These are phyloP conservation scores for Rhizophora mangle DNA, from an alignment of 345 rosid species.

Conservation along the genomic window DNA sequence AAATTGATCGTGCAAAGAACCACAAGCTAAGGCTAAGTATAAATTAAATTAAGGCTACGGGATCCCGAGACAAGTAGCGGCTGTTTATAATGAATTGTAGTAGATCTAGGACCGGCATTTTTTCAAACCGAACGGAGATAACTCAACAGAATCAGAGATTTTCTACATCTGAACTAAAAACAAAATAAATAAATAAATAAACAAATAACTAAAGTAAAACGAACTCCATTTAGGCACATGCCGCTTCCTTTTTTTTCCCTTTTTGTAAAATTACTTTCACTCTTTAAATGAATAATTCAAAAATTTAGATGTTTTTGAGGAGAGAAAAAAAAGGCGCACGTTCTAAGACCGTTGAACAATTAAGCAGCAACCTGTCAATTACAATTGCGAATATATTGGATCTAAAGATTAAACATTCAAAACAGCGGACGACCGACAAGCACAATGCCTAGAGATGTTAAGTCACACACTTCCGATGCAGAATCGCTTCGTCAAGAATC, in stretches of 20 bases:
- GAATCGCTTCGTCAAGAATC: no score
- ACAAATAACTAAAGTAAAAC: no score
- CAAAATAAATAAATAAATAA: no score
- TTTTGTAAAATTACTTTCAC: no score
- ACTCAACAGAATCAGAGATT: not conserved
- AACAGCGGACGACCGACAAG: no score
- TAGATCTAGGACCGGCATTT: not conserved
- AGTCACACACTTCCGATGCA: no score
- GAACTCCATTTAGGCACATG: no score
- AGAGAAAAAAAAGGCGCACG: conserved; percentile 7
- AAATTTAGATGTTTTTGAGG: conserved; percentile 2
- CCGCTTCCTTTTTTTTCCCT: no score
- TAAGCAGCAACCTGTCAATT: conserved; percentile 29
- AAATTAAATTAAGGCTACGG: not conserved
- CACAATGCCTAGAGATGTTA: no score
- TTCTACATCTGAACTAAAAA: not conserved
- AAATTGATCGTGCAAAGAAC: not conserved
- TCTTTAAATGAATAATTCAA: not conserved
- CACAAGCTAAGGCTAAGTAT: no score
- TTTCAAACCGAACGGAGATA: not conserved
- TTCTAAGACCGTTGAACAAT: conserved; percentile 13
- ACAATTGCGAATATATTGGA: conserved; percentile 17
- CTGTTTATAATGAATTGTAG: conserved; percentile 8
- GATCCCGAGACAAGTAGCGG: not conserved
- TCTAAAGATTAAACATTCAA: conserved; percentile 8